Percentiles rank a stretch among this genome's conserved stretches.
phyloP scores from a whole-genome alignment of 768 basidiomycete genomes.

The Fistulinella prunicolor region DNA sequence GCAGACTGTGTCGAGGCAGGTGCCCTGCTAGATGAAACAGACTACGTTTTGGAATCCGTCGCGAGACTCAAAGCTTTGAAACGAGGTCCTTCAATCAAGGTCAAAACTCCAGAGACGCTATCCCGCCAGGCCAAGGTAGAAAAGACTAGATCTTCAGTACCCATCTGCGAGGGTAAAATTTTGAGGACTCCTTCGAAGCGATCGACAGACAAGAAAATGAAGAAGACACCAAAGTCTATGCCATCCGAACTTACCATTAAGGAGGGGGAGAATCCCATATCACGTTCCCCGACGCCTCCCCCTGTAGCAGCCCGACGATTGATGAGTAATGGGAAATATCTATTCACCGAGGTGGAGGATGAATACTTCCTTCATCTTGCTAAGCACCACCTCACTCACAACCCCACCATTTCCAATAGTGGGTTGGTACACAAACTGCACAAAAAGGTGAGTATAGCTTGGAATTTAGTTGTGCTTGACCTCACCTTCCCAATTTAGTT shows the following conservation, averaged over 20 bases:
- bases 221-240: constrained; percentile 1
- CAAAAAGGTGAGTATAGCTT: constrained; percentile 41
- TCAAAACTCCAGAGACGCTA: constrained; percentile 8
- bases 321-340: constrained; percentile 33
- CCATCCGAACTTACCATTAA: not conserved
- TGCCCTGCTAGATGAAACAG: constrained; percentile 41
- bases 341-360: constrained; percentile 50
- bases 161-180: constrained; percentile 2
- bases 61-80: constrained; percentile 22
- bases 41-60: constrained; percentile 42
- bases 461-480: not conserved
- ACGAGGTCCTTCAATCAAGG: constrained; percentile 20
- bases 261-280: constrained; percentile 2
- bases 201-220: constrained; percentile 4
- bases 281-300: constrained; percentile 48
- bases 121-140: constrained; percentile 1
- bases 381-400: constrained; percentile 43
- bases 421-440: constrained; percentile 40
- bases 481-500: constrained; percentile 41
- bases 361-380: constrained; percentile 47
- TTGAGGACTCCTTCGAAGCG: constrained; percentile 6
- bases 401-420: constrained; percentile 42
- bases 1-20: constrained; percentile 47
- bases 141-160: constrained; percentile 8
- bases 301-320: constrained; percentile 30